These are phyloP conservation scores for Melastoma malabathricum DNA, from an alignment of 345 rosid genomes.

Conservation along the genomic window DNA sequence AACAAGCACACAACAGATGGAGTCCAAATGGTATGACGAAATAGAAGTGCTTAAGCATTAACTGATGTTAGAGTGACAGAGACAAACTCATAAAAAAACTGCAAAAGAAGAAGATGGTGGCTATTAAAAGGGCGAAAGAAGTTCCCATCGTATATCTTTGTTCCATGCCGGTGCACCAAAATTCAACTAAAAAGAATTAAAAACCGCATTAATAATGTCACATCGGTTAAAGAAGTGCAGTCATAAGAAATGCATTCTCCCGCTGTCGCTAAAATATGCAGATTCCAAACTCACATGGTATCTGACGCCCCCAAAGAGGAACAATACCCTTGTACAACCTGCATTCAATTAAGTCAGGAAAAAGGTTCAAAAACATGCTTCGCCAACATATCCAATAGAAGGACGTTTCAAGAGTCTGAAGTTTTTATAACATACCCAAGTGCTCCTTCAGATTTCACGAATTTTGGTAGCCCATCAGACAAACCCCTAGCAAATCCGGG, in stretches of 20 bases:
- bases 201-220: no score
- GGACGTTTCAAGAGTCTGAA: background rate
- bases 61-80: no score
- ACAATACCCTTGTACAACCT: constrained; percentile 78
- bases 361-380: background rate
- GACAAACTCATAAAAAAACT: no score
- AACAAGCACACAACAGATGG: no score
- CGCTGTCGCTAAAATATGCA: background rate
- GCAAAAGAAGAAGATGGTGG: no score
- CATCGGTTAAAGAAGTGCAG: no score
- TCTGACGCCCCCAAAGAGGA: constrained; percentile 98
- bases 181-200: no score
- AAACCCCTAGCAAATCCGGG: constrained; percentile 92
- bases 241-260: background rate
- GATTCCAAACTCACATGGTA: constrained; percentile 57
- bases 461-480: constrained; percentile 83
- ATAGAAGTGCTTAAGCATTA: no score
- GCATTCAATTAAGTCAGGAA: constrained; percentile 10
- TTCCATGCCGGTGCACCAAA: no score
- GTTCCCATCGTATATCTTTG: no score
- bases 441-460: constrained; percentile 61
- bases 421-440: constrained; percentile 31
- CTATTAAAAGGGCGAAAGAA: no score
- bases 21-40: no score
- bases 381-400: background rate